phyloP scores from a whole-genome alignment of 331 rosid species.

The Malus hybrid region DNA sequence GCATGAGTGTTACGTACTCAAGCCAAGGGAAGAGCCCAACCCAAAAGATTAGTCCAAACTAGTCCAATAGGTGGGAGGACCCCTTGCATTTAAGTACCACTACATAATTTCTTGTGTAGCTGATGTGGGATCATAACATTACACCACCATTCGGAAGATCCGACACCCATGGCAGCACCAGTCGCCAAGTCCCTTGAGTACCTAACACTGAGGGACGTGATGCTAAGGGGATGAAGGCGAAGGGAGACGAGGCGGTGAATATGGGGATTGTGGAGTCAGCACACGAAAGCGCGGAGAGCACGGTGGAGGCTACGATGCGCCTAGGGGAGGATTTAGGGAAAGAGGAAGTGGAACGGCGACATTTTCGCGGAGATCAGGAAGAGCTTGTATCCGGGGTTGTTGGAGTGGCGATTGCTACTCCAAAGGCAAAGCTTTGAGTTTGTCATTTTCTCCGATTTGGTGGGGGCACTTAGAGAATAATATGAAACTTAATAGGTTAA shows the following conservation, averaged over 20 bases:
- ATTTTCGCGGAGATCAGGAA: slow-evolving; percentile 62
- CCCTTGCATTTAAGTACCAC: too few relatives aligned
- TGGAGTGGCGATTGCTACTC: slow-evolving; percentile 21
- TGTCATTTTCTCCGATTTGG: not conserved
- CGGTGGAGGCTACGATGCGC: slow-evolving; percentile 40
- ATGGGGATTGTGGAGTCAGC: slow-evolving; percentile 66
- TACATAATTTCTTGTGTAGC: too few relatives aligned
- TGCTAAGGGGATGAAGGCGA: slow-evolving; percentile 32
- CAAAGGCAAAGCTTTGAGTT: slow-evolving; percentile 52
- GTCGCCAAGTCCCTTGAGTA: too few relatives aligned
- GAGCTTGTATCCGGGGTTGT: slow-evolving; percentile 51
- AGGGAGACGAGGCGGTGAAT: slow-evolving; percentile 46
- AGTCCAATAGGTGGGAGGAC: too few relatives aligned
- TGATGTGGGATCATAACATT: too few relatives aligned
- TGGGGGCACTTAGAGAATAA: too few relatives aligned
- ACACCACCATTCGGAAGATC: too few relatives aligned
- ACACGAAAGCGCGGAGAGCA: slow-evolving; percentile 44
- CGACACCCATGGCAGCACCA: too few relatives aligned
- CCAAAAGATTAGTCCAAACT: too few relatives aligned
- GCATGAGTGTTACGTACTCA: not conserved
- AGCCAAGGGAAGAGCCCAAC: too few relatives aligned
- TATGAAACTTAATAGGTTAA: too few relatives aligned
- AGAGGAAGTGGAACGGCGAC: slow-evolving; percentile 55
- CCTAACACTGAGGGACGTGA: slow-evolving; percentile 27
- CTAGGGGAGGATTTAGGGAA: slow-evolving; percentile 37